Evolutionary conservation across 1,284 basidiomycete genomes (phyloP), one percentile per base, ranked within the genome.

Genomic region (Cerioporus squamosus): DNA sequence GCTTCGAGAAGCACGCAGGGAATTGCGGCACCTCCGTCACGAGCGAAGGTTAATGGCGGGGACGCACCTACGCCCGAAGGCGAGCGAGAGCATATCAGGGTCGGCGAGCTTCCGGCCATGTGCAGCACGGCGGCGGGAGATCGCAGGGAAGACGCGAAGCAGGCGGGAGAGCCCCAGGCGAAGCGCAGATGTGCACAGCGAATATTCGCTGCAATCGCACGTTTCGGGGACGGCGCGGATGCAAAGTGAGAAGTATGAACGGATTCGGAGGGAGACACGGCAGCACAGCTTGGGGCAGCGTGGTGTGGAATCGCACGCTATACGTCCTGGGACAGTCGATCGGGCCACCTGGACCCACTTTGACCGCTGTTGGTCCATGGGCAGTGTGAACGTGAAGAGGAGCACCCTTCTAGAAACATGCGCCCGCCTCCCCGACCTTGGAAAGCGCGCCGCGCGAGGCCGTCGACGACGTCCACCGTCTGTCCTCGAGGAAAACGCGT

Each of bases 101-200:
- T 36, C 33, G 6, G 14, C 33, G 33, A 36, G 33, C 33, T 14
- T 36, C 33, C 33, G 33, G 33, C 33, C 33, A 36, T 36, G 33
- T 36, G 33, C 40, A 42, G 40, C 23, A 18, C 42, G 44, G 55
- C 55, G 61, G 57, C 52, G 49, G 57, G 31, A 51, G 61, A 62
- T 59, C 61, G 61, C 57, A 59, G 36, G 55, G 61, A 62, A 62
- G 57, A 22, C 5, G 20, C 7, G 40, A 49, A 44, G 51, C 29
- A 36, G 51, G 33, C 20, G 33, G n/a, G 33, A 23, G 29, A 40
- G 31, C 17, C 33, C 24, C 40, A 50, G 47, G 24, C 48, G 31
- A 18, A 40, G 12, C 38, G 26, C 18, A 44, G 44, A 24, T 14
- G 44, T 26, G 7, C 15, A 45, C 22, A 36, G 6, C 33, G 33